These are phyloP conservation scores for Picochlorum sp. DNA, from an alignment of 139 green algal species.

Conservation along the genomic window DNA sequence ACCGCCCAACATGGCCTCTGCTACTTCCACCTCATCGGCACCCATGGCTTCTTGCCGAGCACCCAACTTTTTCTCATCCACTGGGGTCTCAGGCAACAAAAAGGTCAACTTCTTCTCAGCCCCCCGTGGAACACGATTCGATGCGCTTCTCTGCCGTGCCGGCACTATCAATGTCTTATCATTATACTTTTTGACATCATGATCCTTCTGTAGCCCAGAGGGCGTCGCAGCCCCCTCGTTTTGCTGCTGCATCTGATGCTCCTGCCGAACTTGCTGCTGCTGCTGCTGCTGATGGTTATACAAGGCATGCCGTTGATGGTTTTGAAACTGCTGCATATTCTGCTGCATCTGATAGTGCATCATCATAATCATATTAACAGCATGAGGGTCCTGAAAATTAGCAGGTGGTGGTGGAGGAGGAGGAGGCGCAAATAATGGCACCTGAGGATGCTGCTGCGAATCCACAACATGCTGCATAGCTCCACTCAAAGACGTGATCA, in stretches of 20 bases:
- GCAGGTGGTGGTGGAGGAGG: background rate
- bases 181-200: background rate
- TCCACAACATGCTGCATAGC: background rate
- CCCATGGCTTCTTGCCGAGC: background rate
- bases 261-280: background rate
- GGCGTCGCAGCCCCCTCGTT: constrained; percentile 3
- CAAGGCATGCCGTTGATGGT: background rate
- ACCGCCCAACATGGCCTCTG: background rate
- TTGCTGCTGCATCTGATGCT: background rate
- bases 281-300: constrained; percentile 2
- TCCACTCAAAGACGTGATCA: background rate
- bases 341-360: constrained; percentile 3
- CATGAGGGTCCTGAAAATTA: background rate
- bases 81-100: background rate
- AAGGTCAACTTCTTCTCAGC: constrained; percentile 1
- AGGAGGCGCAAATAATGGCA: background rate
- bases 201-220: constrained; percentile 7
- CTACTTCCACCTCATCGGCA: background rate
- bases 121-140: background rate
- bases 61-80: constrained; percentile 16
- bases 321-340: background rate
- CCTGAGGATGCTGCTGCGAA: background rate
- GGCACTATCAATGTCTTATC: constrained; percentile 5
- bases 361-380: background rate
- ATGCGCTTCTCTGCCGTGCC: background rate